Percentiles rank a stretch among this genome's conserved stretches.
Conservation (phyloP, 2,329 filamentous ascomycete species). For the Xylaria polymorpha region DNA sequence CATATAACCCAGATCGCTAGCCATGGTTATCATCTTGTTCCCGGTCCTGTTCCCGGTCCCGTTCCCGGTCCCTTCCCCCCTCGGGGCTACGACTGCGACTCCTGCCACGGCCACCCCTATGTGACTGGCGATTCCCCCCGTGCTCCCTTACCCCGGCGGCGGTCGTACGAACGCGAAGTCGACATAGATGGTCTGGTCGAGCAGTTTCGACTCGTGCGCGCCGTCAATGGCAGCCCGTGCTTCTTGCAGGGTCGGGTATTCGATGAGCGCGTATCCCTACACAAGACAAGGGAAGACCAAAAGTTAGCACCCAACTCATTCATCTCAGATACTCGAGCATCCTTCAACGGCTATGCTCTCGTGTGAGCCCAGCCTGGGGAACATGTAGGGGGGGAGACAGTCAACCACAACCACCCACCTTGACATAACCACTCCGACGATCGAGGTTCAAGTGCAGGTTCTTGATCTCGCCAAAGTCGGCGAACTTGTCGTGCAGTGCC, state of each 20-base stretch:
- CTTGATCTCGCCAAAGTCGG: conserved; percentile 87
- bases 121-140: conserved; percentile 56
- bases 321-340: not conserved
- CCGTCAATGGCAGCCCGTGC: conserved; percentile 84
- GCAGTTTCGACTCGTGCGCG: conserved; percentile 79
- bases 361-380: not conserved
- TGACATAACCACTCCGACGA: conserved; percentile 85
- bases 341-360: not conserved
- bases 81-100: conserved; percentile 60
- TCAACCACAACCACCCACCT: conserved; percentile 63
- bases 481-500: conserved; percentile 82
- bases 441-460: conserved; percentile 88
- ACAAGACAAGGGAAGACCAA: not conserved
- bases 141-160: conserved; percentile 70
- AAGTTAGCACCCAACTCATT: conserved; percentile 20
- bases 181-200: conserved; percentile 83
- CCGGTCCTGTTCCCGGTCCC: conserved; percentile 20
- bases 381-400: not conserved
- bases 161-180: conserved; percentile 89
- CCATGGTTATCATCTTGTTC: conserved; percentile 43
- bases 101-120: conserved; percentile 54
- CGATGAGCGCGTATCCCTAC: conserved; percentile 86
- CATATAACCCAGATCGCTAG: conserved; percentile 6
- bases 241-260: conserved; percentile 82
- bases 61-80: conserved; percentile 38